These are phyloP conservation scores for Schwanniomyces occidentalis DNA, from an alignment of 805 yeast genomes.

Conservation along the genomic window DNA sequence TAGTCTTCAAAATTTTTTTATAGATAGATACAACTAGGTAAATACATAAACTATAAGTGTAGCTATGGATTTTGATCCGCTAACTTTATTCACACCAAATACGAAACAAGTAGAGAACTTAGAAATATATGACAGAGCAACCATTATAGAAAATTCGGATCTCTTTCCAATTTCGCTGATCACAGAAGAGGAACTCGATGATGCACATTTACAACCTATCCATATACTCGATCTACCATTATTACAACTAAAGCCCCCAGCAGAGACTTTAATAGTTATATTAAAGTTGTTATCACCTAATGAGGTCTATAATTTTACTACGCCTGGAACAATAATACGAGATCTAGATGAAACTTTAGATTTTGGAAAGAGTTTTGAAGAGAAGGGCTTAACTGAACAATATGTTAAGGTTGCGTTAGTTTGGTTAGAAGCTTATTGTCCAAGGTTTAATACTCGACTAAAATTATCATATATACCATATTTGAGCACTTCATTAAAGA, in stretches of 20 bases:
- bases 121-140: not conserved
- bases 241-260: conserved; percentile 48
- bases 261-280: conserved; percentile 41
- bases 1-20: no score
- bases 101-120: conserved; percentile 5
- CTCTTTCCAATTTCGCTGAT: not conserved
- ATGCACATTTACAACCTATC: conserved; percentile 32
- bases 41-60: no score
- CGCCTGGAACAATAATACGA: conserved; percentile 5
- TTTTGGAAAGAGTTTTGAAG: conserved; percentile 24
- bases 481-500: conserved; percentile 27
- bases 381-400: conserved; percentile 29
- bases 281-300: conserved; percentile 51
- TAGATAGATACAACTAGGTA: no score
- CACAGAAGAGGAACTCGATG: conserved; percentile 6
- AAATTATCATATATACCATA: conserved; percentile 26
- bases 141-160: not conserved
- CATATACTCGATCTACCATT: conserved; percentile 63
- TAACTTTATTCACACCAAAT: conserved; percentile 37
- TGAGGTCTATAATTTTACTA: conserved; percentile 52
- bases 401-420: conserved; percentile 26
- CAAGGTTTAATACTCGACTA: conserved; percentile 22
- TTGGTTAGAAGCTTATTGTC: conserved; percentile 48
- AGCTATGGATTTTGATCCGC: conserved; percentile 44
- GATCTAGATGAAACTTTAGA: conserved; percentile 1